phyloP scores from a whole-genome alignment of 306 rosid species.

The Quercus robur region DNA sequence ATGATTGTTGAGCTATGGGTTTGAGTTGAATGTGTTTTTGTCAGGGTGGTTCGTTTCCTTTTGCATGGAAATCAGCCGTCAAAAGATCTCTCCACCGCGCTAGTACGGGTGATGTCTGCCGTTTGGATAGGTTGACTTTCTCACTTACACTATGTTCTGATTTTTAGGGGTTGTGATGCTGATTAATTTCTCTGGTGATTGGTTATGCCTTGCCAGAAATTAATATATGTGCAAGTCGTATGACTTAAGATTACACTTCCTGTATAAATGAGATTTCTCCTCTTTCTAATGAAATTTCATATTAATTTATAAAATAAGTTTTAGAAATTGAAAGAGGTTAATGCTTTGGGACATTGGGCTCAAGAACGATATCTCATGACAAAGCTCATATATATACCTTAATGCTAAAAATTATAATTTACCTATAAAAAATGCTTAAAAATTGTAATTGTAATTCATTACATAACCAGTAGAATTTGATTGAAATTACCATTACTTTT shows the following conservation, averaged over 20 bases:
- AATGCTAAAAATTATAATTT: background rate
- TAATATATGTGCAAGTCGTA: background rate
- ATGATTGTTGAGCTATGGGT: constrained; percentile 26
- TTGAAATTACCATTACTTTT: background rate
- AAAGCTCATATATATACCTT: background rate
- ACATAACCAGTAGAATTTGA: background rate
- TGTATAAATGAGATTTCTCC: background rate
- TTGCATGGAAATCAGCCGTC: constrained; percentile 82
- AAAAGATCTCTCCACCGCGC: constrained; percentile 71
- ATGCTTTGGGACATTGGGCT: background rate
- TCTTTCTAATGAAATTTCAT: background rate
- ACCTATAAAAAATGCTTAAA: too few species aligned
- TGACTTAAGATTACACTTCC: background rate
- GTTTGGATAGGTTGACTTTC: constrained; percentile 68
- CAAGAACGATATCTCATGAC: background rate
- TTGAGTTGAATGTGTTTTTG: constrained; percentile 15
- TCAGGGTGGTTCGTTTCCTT: constrained; percentile 99
- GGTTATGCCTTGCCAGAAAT: background rate
- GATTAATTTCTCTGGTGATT: background rate
- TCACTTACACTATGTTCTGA: background rate
- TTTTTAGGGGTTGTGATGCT: background rate
- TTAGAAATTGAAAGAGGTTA: background rate
- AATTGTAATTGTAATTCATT: background rate
- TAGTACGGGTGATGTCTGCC: constrained; percentile 47
- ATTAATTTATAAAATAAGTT: background rate